Conservation (phyloP, 441 rosid species). For the Geranium incanum region DNA sequence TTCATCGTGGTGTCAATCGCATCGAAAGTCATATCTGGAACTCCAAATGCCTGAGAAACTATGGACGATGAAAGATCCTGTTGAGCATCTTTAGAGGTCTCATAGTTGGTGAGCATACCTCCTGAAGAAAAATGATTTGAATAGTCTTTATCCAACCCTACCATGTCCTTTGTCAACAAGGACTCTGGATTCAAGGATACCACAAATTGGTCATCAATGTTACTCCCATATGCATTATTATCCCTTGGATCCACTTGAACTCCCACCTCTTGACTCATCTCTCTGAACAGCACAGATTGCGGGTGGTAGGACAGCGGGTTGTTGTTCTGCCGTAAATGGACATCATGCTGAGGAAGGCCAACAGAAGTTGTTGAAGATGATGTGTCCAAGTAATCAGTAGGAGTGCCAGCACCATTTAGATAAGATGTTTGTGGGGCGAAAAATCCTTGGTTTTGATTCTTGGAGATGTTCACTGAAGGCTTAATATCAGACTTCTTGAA, state of each 20-base stretch:
- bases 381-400: slow-evolving; percentile 56
- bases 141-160: slow-evolving; percentile 45
- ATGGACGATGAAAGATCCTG: slow-evolving; percentile 58
- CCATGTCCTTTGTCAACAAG: slow-evolving; percentile 33
- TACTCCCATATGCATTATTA: slow-evolving; percentile 29
- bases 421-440: slow-evolving; percentile 37
- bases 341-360: slow-evolving; percentile 51
- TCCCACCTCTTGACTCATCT: slow-evolving; percentile 45
- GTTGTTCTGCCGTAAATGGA: slow-evolving; percentile 43
- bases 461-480: slow-evolving; percentile 45
- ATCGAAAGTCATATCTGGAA: slow-evolving; percentile 47
- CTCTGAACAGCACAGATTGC: slow-evolving; percentile 39
- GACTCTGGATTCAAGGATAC: slow-evolving; percentile 35
- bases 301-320: slow-evolving; percentile 35
- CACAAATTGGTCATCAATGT: slow-evolving; percentile 31
- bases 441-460: slow-evolving; percentile 43
- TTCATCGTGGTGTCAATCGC: slow-evolving; percentile 49
- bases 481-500: slow-evolving; percentile 46
- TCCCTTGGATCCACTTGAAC: slow-evolving; percentile 39
- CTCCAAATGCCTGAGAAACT: slow-evolving; percentile 61
- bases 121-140: slow-evolving; percentile 39
- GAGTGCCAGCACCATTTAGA: slow-evolving; percentile 37
- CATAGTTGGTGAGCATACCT: slow-evolving; percentile 35
- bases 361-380: slow-evolving; percentile 63
- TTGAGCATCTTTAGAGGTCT: slow-evolving; percentile 44